Conservation (phyloP, 2,329 filamentous ascomycete species). For the Fusarium transvaalense region DNA sequence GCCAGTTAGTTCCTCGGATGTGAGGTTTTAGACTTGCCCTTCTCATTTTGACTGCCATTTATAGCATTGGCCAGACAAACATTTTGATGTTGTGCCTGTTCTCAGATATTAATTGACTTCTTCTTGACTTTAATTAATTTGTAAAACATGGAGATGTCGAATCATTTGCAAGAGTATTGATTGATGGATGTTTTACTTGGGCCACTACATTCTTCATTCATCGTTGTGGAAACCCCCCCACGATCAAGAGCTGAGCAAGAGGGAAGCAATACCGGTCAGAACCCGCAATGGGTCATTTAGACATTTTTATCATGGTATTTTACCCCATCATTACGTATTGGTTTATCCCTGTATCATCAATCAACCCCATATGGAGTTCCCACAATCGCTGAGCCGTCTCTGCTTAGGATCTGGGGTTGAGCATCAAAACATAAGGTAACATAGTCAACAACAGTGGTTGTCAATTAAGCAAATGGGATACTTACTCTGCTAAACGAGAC, state of each 20-base stretch:
- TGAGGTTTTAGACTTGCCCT: too few relatives aligned
- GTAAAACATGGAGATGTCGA: neutral
- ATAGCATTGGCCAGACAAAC: neutral
- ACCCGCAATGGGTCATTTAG: conserved; percentile 20
- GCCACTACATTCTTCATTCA: neutral
- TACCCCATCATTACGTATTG: conserved; percentile 45
- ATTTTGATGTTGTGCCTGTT: neutral
- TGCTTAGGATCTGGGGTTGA: neutral
- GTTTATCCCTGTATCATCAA: conserved; percentile 12
- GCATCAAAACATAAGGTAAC: neutral
- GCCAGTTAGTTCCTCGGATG: neutral
- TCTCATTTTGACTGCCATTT: neutral
- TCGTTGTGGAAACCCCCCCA: neutral
- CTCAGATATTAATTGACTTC: neutral
- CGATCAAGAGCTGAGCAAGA: neutral
- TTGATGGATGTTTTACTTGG: neutral
- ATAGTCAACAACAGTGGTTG: neutral
- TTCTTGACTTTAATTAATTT: neutral
- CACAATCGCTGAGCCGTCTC: conserved; percentile 1
- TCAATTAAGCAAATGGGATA: neutral
- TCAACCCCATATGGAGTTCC: conserved; percentile 8
- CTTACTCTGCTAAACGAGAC: neutral
- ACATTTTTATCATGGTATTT: conserved; percentile 36
- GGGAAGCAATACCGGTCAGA: neutral
- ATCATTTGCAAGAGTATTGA: neutral